phyloP scores from a whole-genome alignment of 1,139 yeast species.

The Sugiyamaella castrensis region DNA sequence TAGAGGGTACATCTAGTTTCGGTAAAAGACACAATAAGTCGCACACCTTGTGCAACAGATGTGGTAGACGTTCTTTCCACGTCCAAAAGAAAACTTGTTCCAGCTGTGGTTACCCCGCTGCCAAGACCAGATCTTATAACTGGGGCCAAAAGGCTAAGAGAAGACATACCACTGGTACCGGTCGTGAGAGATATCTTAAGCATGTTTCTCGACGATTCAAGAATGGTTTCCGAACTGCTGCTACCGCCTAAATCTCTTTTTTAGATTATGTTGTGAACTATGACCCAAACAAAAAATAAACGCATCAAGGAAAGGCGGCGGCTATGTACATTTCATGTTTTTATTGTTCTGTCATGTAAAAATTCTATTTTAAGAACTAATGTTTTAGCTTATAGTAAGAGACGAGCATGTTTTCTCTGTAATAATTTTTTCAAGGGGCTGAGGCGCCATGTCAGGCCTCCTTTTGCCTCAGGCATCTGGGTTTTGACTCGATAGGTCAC shows the following conservation, averaged over 20 bases:
- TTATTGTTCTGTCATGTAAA: not conserved
- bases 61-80: constrained; percentile 99
- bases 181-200: constrained; percentile 98
- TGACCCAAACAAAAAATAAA: not conserved
- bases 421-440: too few species aligned
- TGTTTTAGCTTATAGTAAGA: too few species aligned
- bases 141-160: constrained; percentile 99
- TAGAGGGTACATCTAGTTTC: constrained; percentile 99
- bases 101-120: constrained; percentile 99
- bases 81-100: constrained; percentile 98
- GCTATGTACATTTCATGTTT: too few species aligned
- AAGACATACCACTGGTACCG: constrained; percentile 99
- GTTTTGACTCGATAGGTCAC: too few species aligned
- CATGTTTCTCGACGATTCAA: constrained; percentile 96
- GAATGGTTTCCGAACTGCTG: constrained; percentile 93
- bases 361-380: too few species aligned
- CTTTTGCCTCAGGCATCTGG: too few species aligned
- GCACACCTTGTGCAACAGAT: constrained; percentile 99
- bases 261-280: constrained; percentile 1
- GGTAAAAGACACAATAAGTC: constrained; percentile 99
- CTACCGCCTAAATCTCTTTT: constrained; percentile 10
- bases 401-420: too few species aligned
- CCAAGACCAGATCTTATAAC: constrained; percentile 94
- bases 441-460: too few species aligned
- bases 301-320: too few species aligned